A percentile compares a stretch with the other conserved stretches of the same genome.
These are phyloP conservation scores for Fusarium poae DNA, from an alignment of 2,329 filamentous ascomycete genomes.

Conservation along the genomic window DNA sequence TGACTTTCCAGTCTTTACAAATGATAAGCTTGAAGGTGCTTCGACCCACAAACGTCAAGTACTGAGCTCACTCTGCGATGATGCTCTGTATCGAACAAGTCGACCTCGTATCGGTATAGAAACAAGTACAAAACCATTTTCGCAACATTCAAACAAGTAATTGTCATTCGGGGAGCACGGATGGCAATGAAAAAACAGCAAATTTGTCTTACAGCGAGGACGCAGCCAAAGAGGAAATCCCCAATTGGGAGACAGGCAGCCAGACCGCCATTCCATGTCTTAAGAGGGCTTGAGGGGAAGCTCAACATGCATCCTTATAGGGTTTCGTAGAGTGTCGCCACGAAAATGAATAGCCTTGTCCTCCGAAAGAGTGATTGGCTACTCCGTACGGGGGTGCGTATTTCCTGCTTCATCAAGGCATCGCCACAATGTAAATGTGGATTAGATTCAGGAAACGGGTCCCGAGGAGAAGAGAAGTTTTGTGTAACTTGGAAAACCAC, in stretches of 20 bases:
- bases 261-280: constrained; percentile 28
- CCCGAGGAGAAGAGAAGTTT: constrained; percentile 27
- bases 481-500: constrained; percentile 8
- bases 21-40: background rate
- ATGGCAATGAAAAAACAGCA: constrained; percentile 3
- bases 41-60: background rate
- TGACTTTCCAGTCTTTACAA: background rate
- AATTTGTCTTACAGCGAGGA: constrained; percentile 7
- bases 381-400: background rate
- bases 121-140: background rate
- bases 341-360: background rate
- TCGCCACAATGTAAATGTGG: background rate
- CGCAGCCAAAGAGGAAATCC: background rate
- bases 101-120: background rate
- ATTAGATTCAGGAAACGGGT: constrained; percentile 11
- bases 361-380: background rate
- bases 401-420: constrained; percentile 11
- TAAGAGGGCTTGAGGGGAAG: constrained; percentile 8
- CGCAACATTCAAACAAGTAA: background rate
- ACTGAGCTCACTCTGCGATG: background rate
- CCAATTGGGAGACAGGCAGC: constrained; percentile 1
- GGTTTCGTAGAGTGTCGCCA: background rate
- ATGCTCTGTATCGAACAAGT: background rate
- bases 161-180: constrained; percentile 12
- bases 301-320: background rate